Base-by-base conservation (phyloP, 345 rosid species). In the Brassica nigra region DNA sequence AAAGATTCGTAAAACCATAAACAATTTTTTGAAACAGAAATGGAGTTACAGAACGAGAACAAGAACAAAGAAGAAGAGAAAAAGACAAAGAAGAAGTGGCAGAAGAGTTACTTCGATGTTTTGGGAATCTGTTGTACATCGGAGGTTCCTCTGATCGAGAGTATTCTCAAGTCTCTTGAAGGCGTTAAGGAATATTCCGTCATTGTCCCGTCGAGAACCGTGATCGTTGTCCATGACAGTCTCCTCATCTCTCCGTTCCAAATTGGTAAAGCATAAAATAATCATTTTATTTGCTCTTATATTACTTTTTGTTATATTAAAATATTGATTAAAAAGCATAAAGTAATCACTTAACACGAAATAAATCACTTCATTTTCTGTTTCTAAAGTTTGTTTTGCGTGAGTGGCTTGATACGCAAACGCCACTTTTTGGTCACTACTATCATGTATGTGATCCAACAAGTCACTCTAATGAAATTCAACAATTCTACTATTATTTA, bases 71-170 rank as follows among this genome's bases (percentile, higher is more conserved):
- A 76, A 62, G 74, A 20, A 23, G 76, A 65, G n/a, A 70, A 66
- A 10, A 54, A 44, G 42, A 74, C 47, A n/a, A 62, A 29, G 12
- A 83, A 78, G 39, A 88, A 84, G 80, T 61, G 61, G 61, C 92
- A 90, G 76, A 95, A 92, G 76, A 95, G 96, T 84, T 92, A 95
- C 79, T 90, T 91, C 30, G 99, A 95, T 66, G 97, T 93, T n/a
- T 10, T 91, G 33, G 99, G 98, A 2, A 73, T 95, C 0, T 95
- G 99, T 66, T 95, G 99, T 78, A 80, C 99, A 2, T 95, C 99
- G 5, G 99, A 95, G 80, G 83, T 91, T 69, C 88, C 98, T 14
- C 23, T 93, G 18, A 73, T 95, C 0, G 98, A 95, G 74, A 95
- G 79, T 61, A 84, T 91, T 36, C 88, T 93, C 37, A 86, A 87